Base-by-base conservation (phyloP, 176 grass and related monocot species). In the Carex cristatella region DNA sequence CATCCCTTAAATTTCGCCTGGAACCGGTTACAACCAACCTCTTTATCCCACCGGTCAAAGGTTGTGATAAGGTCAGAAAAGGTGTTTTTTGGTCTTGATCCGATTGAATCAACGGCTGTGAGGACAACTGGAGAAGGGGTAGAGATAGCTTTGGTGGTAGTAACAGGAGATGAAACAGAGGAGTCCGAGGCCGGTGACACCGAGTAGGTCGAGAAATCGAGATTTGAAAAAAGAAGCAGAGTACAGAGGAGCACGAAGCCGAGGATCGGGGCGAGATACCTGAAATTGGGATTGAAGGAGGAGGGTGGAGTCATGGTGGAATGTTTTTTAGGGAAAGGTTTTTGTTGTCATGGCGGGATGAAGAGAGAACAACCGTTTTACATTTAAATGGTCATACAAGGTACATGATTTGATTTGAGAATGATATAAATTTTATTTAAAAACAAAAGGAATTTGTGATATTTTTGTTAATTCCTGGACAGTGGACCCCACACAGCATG, bases 1-100 rank as follows among this genome's bases (percentile, higher is more conserved):
- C 83, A 90, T 54, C 85, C 28, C 31, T 66, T 60, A 61, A 83
- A 72, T 61, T 85, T 87, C 14, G 55, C 68, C 69, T 81, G 37
- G 66, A 92, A 90, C 5, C 81, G 80, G 16, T 72, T 85, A 56
- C 89, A 92, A 4, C 88, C 88, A 0, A 89, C 59, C 31, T 79
- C 61, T 5, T 64, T 31, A 61, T 92, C 91, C 91, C 91, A 92
- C 37, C 72, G 80, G 23, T 42, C 83, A 60, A 85, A 90, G 18
- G 79, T 86, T 7, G 78, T 33, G 3, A 59, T 74, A n/a, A 92
- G 81, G 71, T 85, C 69, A 11, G 77, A 85, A 81, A 92, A 90
- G 1, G 81, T 6, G 28, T 81, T 38, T 38, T 73, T 90, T 1
- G 80, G 80, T 6, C 88, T 81, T 8, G 79, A 82, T 11, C 49